Conservation (phyloP, 2,329 filamentous ascomycete genomes). For the Ophiostoma triangulosporum region DNA sequence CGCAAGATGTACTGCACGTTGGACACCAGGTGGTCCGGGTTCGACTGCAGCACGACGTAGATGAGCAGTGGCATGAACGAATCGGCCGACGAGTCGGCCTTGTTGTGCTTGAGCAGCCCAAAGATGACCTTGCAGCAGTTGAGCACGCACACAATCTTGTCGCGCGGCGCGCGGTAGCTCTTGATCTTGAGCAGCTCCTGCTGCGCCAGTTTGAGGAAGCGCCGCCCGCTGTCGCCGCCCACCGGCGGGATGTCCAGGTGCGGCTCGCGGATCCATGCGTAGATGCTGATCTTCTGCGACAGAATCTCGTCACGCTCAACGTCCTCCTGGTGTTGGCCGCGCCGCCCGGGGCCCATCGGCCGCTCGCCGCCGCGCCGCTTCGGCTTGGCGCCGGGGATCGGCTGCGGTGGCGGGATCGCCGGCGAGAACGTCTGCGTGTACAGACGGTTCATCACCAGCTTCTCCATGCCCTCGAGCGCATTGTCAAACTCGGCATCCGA, state of each 20-base stretch:
- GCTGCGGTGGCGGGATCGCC: conserved; percentile 70
- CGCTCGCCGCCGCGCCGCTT: conserved; percentile 56
- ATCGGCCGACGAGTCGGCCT: conserved; percentile 88
- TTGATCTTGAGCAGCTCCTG: conserved; percentile 95
- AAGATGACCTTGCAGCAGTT: conserved; percentile 99
- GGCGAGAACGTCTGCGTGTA: conserved; percentile 96
- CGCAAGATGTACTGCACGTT: conserved; percentile 97
- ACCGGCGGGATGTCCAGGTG: conserved; percentile 85
- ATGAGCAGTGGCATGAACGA: conserved; percentile 92
- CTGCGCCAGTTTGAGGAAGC: conserved; percentile 79
- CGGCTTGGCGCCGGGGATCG: conserved; percentile 53
- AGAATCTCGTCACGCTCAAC: conserved; percentile 94
- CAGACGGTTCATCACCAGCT: conserved; percentile 94
- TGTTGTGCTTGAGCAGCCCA: conserved; percentile 80
- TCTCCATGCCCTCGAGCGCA: conserved; percentile 97
- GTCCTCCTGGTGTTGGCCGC: conserved; percentile 94
- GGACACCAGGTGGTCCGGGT: conserved; percentile 88
- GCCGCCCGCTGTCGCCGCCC: conserved; percentile 69
- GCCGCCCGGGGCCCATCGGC: conserved; percentile 64
- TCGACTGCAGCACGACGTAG: conserved; percentile 87
- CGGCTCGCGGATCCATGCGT: conserved; percentile 84
- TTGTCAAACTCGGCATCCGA: conserved; percentile 98
- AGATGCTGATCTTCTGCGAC: conserved; percentile 92
- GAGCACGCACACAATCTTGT: conserved; percentile 96
- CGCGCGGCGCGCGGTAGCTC: conserved; percentile 87